These are phyloP conservation scores for Colletotrichum falcatum DNA, from an alignment of 2,329 filamentous ascomycete species.

Conservation along the genomic window DNA sequence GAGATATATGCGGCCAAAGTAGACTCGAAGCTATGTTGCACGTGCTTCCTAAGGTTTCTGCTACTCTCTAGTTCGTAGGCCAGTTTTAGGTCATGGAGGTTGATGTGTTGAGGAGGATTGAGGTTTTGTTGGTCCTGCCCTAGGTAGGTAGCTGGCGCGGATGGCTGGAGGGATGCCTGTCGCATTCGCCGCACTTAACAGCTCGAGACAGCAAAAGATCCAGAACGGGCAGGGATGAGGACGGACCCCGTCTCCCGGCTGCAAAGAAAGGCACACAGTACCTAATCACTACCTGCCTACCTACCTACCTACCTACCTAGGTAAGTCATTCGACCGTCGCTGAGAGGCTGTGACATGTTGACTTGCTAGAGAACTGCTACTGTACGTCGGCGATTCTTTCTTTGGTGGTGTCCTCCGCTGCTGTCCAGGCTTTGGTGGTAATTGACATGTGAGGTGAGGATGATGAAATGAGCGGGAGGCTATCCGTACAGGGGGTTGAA, in stretches of 20 bases:
- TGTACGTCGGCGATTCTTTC: neutral
- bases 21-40: slow-evolving; percentile 7
- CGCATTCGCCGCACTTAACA: slow-evolving; percentile 1
- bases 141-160: slow-evolving; percentile 12
- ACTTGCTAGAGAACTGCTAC: neutral
- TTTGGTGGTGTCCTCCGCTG: neutral
- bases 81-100: neutral
- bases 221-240: slow-evolving; percentile 12
- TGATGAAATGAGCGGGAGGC: neutral
- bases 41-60: slow-evolving; percentile 5
- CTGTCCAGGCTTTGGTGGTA: neutral
- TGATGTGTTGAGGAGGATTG: slow-evolving; percentile 2
- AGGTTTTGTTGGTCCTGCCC: slow-evolving; percentile 5
- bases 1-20: neutral
- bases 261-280: neutral
- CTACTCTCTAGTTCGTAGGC: neutral
- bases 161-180: slow-evolving; percentile 12
- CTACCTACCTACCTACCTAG: too few relatives aligned
- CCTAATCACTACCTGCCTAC: too few relatives aligned
- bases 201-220: slow-evolving; percentile 27
- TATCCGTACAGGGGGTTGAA: neutral
- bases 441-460: neutral
- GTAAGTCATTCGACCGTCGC: too few relatives aligned
- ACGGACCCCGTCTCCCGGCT: neutral
- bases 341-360: too few relatives aligned